Evolutionary conservation across 768 basidiomycete genomes (phyloP).

Genomic region (Kwoniella europaea): DNA sequence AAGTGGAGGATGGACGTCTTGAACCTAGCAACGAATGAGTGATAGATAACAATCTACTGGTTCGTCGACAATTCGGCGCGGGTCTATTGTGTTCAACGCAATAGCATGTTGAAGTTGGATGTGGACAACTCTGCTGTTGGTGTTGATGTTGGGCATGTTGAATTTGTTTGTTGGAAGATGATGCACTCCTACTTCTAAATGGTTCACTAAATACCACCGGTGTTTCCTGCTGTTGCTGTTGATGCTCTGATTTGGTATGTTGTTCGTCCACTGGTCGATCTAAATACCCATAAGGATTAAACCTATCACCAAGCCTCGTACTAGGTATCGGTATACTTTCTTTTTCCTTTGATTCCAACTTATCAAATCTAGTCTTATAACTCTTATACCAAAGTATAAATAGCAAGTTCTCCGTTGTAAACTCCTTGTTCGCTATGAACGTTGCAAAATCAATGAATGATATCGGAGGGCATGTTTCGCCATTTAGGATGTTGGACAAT

Average conservation of each 20-base stretch:
- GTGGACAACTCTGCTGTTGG: slow-evolving; percentile 4
- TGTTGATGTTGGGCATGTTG: background rate
- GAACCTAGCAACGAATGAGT: slow-evolving; percentile 14
- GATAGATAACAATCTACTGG: slow-evolving; percentile 15
- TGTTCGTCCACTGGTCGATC: slow-evolving; percentile 19
- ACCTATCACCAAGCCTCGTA: slow-evolving; percentile 42
- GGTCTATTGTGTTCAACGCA: background rate
- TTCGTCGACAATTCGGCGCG: background rate
- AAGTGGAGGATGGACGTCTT: slow-evolving; percentile 11
- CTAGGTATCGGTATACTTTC: slow-evolving; percentile 41
- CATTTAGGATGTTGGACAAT: slow-evolving; percentile 46
- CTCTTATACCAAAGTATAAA: slow-evolving; percentile 53
- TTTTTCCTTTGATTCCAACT: slow-evolving; percentile 22
- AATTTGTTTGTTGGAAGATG: slow-evolving; percentile 1
- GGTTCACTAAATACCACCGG: slow-evolving; percentile 19
- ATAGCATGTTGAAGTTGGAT: background rate
- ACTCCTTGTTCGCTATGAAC: slow-evolving; percentile 49
- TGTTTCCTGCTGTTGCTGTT: background rate
- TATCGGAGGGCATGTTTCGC: slow-evolving; percentile 51
- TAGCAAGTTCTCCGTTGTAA: slow-evolving; percentile 48
- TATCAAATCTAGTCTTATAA: slow-evolving; percentile 38
- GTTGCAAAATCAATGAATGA: slow-evolving; percentile 49
- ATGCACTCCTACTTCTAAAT: slow-evolving; percentile 9
- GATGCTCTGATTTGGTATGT: background rate
- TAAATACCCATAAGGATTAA: slow-evolving; percentile 45